phyloP scores from a whole-genome alignment of 2,329 filamentous ascomycete species.

The Calonectria naviculata region DNA sequence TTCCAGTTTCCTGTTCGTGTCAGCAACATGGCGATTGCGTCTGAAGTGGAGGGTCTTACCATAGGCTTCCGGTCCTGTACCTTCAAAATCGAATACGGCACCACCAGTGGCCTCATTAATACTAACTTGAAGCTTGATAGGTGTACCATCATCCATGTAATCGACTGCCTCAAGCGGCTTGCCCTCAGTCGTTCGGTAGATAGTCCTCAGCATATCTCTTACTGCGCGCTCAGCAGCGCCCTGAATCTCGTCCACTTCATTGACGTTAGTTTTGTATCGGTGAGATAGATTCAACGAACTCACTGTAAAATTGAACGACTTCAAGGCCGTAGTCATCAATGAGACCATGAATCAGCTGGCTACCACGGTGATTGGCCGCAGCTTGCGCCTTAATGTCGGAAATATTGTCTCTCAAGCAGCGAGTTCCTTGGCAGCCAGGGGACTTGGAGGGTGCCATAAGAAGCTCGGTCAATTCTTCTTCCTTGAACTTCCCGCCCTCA shows the following conservation, averaged over 20 bases:
- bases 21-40: not conserved
- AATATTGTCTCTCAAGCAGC: constrained; percentile 81
- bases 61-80: constrained; percentile 82
- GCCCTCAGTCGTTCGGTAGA: constrained; percentile 75
- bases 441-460: constrained; percentile 78
- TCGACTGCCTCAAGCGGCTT: constrained; percentile 77
- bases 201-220: constrained; percentile 75
- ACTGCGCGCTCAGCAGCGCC: constrained; percentile 81
- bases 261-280: not conserved
- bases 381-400: constrained; percentile 86
- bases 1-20: constrained; percentile 58
- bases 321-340: constrained; percentile 82
- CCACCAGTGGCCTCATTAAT: constrained; percentile 80
- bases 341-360: constrained; percentile 77
- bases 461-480: constrained; percentile 77
- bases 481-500: constrained; percentile 79
- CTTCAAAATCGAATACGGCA: constrained; percentile 81
- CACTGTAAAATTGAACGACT: constrained; percentile 80
- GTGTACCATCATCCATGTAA: constrained; percentile 85
- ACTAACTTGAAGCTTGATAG: constrained; percentile 77
- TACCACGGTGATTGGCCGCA: constrained; percentile 84
- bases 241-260: constrained; percentile 76
- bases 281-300: not conserved
- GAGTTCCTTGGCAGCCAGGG: constrained; percentile 79
- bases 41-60: constrained; percentile 65